Evolutionary conservation across 306 rosid genomes (phyloP).

Genomic region (Cicer cuneatum): DNA sequence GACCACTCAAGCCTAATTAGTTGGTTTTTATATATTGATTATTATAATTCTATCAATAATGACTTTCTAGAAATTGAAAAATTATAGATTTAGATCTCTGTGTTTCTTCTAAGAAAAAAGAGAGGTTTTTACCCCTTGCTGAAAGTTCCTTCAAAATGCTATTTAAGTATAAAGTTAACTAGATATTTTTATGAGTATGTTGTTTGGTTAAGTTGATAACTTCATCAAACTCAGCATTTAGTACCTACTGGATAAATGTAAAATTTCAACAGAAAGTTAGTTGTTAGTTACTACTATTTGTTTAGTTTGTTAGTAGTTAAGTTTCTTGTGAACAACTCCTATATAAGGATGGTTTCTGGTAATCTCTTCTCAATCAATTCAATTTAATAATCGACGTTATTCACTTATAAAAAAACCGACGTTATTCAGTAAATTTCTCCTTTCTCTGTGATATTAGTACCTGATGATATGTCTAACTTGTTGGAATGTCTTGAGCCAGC

Average conservation of each 20-base stretch:
- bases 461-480: not conserved
- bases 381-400: no score
- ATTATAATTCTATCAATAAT: conserved; percentile 16
- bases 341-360: not conserved
- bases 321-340: not conserved
- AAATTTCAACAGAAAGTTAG: not conserved
- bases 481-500: not conserved
- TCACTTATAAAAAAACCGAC: no score
- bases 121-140: conserved; percentile 3
- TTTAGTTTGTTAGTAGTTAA: not conserved
- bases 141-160: not conserved
- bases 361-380: not conserved
- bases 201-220: not conserved
- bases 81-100: conserved; percentile 14
- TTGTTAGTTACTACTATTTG: not conserved
- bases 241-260: not conserved
- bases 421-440: not conserved
- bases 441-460: not conserved
- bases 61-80: conserved; percentile 18
- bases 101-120: not conserved
- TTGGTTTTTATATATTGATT: not conserved
- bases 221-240: not conserved
- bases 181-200: not conserved
- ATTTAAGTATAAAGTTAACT: not conserved
- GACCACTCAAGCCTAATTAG: no score